Evolutionary conservation across 2,329 filamentous ascomycete species (phyloP).

Genomic region (Decorospora gaudefroyi): DNA sequence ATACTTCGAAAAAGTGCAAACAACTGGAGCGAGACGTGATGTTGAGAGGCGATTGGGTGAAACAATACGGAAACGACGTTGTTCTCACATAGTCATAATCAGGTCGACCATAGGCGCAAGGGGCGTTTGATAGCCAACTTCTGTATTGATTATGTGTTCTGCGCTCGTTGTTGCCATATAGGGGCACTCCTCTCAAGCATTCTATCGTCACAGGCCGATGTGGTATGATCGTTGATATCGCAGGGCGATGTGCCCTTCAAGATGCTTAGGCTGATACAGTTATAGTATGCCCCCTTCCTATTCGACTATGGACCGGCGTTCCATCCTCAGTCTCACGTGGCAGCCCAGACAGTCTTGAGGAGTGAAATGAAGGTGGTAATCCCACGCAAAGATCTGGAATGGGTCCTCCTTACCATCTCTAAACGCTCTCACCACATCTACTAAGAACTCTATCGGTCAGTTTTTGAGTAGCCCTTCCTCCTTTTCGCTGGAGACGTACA

Average conservation of each 20-base stretch:
- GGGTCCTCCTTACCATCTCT: neutral
- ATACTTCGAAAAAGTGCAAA: slow-evolving; percentile 48
- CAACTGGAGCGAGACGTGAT: slow-evolving; percentile 20
- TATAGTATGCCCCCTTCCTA: no score
- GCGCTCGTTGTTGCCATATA: no score
- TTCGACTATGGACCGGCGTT: no score
- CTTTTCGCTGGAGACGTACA: neutral
- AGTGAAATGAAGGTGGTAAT: neutral
- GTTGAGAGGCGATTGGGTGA: neutral
- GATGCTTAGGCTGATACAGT: no score
- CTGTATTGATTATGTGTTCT: no score
- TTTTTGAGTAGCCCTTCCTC: neutral
- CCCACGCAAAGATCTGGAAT: neutral
- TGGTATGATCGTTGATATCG: no score
- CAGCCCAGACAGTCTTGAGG: neutral
- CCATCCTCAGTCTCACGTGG: neutral
- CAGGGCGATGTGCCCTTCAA: no score
- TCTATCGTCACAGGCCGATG: no score
- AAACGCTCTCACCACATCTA: neutral
- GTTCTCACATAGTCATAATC: no score
- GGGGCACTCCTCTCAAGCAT: no score
- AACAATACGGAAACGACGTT: neutral
- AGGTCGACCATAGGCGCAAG: no score
- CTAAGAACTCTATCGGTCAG: neutral
- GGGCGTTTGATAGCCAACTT: no score